Conservation (phyloP, 1,284 basidiomycete species). For the Flammula alnicola region DNA sequence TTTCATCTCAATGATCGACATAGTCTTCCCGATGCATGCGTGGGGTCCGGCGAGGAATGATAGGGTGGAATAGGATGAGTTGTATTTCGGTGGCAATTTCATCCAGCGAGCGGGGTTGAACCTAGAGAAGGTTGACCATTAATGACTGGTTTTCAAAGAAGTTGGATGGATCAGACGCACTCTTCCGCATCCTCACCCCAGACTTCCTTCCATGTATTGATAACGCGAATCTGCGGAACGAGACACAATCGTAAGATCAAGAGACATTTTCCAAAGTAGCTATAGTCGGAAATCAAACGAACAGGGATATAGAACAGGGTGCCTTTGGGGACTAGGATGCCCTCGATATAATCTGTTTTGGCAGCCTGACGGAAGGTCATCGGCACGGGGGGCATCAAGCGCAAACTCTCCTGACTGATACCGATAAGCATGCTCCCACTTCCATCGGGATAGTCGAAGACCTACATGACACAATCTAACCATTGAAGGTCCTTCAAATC, state of each 20-base stretch:
- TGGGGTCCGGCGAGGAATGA: slow-evolving; percentile 54
- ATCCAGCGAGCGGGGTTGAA: slow-evolving; percentile 51
- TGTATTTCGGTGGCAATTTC: slow-evolving; percentile 41
- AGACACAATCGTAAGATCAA: too few relatives aligned
- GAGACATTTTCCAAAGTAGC: not conserved
- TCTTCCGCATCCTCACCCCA: slow-evolving; percentile 54
- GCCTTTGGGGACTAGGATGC: slow-evolving; percentile 49
- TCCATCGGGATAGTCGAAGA: too few relatives aligned
- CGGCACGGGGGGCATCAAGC: slow-evolving; percentile 50
- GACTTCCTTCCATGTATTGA: slow-evolving; percentile 49
- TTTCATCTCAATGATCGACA: slow-evolving; percentile 59
- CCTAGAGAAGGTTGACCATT: slow-evolving; percentile 34
- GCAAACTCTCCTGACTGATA: slow-evolving; percentile 42
- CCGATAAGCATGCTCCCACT: too few relatives aligned
- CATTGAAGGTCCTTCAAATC: slow-evolving; percentile 49
- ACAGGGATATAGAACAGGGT: slow-evolving; percentile 53
- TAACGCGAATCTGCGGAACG: slow-evolving; percentile 46
- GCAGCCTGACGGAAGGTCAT: slow-evolving; percentile 48
- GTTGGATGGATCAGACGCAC: slow-evolving; percentile 48
- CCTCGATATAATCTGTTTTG: slow-evolving; percentile 49
- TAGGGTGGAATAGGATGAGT: slow-evolving; percentile 42
- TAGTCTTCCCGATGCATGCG: slow-evolving; percentile 54
- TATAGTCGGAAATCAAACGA: not conserved
- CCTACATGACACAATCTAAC: slow-evolving; percentile 54
- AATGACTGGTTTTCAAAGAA: slow-evolving; percentile 44